Conservation (phyloP, 1,284 basidiomycete genomes). For the Puccinia horiana region DNA sequence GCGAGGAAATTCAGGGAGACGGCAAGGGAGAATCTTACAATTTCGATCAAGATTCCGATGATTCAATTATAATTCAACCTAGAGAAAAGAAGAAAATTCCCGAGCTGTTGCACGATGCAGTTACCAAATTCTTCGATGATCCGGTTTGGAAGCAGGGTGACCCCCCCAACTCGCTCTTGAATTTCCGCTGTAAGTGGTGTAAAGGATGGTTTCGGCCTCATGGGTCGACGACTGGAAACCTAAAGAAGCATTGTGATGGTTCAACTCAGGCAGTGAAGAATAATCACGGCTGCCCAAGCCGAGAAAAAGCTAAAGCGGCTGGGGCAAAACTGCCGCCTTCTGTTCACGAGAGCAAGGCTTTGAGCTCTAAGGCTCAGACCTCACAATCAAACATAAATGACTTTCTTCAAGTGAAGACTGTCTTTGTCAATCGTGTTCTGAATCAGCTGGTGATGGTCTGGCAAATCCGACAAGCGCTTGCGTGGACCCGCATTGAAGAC, state of each 20-base stretch:
- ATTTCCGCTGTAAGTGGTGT: neutral
- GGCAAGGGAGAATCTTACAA: neutral
- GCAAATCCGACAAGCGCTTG: neutral
- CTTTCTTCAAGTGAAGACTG: neutral
- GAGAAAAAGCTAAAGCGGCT: neutral
- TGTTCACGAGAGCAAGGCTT: neutral
- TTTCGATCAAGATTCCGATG: neutral
- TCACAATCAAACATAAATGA: neutral
- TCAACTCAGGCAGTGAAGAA: constrained; percentile 12
- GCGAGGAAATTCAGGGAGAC: too few relatives aligned
- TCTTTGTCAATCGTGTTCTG: neutral
- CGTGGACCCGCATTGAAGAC: neutral
- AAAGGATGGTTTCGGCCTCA: neutral
- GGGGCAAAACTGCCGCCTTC: neutral
- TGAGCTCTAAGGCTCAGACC: neutral
- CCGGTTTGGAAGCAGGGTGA: neutral
- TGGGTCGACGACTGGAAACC: neutral
- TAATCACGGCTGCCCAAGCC: neutral
- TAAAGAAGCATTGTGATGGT: neutral
- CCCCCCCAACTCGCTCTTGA: neutral
- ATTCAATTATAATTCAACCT: neutral
- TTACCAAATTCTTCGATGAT: neutral
- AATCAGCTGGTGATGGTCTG: neutral
- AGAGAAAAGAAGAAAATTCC: neutral
- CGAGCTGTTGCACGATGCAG: neutral